These are phyloP conservation scores for Russula olivacea DNA, from an alignment of 768 basidiomycete species.

Conservation along the genomic window DNA sequence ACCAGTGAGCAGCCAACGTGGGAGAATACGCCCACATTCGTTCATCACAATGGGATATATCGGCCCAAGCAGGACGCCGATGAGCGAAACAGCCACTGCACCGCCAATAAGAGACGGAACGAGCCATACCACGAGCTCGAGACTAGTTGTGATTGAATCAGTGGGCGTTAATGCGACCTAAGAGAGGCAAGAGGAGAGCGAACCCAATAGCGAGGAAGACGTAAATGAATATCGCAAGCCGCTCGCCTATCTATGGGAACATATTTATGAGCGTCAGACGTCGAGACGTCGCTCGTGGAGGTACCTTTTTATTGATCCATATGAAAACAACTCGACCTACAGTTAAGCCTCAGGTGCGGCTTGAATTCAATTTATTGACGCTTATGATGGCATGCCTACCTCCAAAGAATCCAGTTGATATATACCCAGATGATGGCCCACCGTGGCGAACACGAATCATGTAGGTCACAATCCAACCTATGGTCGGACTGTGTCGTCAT, in stretches of 20 bases:
- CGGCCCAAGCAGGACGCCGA: constrained; percentile 49
- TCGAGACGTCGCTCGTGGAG: neutral
- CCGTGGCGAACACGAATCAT: constrained; percentile 42
- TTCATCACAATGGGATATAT: constrained; percentile 43
- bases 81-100: constrained; percentile 48
- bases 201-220: constrained; percentile 35
- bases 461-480: constrained; percentile 54
- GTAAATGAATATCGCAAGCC: constrained; percentile 36
- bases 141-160: constrained; percentile 28
- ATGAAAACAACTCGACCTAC: constrained; percentile 49
- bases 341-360: constrained; percentile 36
- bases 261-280: neutral
- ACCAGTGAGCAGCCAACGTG: constrained; percentile 38
- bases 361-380: neutral
- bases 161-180: neutral
- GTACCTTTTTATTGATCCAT: constrained; percentile 43
- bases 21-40: constrained; percentile 39
- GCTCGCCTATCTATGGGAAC: constrained; percentile 34
- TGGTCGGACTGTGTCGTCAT: neutral
- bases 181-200: constrained; percentile 17
- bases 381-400: constrained; percentile 25
- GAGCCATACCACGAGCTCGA: constrained; percentile 55
- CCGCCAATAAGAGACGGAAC: constrained; percentile 48
- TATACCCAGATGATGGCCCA: constrained; percentile 44
- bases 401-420: constrained; percentile 46